Base-by-base conservation (phyloP, 2,329 filamentous ascomycete genomes). In the Diaporthe citriasiana region DNA sequence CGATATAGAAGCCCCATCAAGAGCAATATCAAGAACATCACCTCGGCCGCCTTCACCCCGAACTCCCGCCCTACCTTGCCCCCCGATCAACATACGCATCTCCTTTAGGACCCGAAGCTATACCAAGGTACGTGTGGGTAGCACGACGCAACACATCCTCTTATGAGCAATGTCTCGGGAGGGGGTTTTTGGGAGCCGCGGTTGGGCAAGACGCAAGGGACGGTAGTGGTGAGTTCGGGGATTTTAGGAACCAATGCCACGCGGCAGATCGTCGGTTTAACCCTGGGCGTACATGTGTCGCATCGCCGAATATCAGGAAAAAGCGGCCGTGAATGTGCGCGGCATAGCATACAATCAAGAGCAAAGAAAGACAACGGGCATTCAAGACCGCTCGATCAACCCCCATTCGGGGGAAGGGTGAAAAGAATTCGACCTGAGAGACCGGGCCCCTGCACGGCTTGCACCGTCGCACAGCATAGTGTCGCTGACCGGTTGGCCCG, bases 401-500 rank as follows among this genome's bases (percentile, higher is more conserved):
- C 55, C 55, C 22, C 57, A 17, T 17, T 9, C 3, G 25, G 3
- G 40, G 35, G 38, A 27, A 45, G 8, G 35, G n/a, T 50, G 9
- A 17, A 42, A 12, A 42, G 38, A 60, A 22, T 12, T 42, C 25
- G 17, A 13, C 47, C 47, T 50, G 47, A 25, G 47, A 50, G 12
- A 45, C 42, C 57, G 25, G 27, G 17, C 9, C 59, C 17, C 38
- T 45, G 38, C 57, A 30, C 57, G 57, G 57, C 38, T 63, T 30
- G 59, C 40, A n/a, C 19, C 59, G 59, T 63, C 10, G 40, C 25
- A 63, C 59, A 13, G 6, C 59, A 47, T 63, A 22, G 40, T n/a
- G 40, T 63, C 25, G 59, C 40, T 63, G 59, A 63, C 59, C 59
- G 59, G 40, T 45, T 63, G 59, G 59, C 40, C 38, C 40, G 40